phyloP scores from a whole-genome alignment of 148 eudicot species.

The Beta vulgaris region DNA sequence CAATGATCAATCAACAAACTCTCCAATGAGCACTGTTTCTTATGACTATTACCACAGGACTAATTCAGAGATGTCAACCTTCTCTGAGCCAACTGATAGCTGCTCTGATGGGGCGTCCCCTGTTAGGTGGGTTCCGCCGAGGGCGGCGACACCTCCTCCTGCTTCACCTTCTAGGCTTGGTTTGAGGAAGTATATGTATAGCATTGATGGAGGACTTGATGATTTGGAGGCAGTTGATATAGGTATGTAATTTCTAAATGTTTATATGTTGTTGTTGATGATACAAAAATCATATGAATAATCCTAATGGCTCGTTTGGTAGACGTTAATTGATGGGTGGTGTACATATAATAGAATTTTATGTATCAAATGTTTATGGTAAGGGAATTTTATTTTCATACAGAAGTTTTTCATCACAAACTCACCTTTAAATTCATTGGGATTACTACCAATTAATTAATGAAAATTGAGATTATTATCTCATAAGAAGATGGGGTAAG shows the following conservation, averaged over 20 bases:
- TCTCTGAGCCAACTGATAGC: constrained; percentile 57
- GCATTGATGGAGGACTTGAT: constrained; percentile 34
- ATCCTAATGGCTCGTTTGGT: not conserved
- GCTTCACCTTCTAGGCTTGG: constrained; percentile 62
- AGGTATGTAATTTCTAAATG: constrained; percentile 40
- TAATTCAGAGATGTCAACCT: constrained; percentile 58
- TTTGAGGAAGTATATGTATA: constrained; percentile 44
- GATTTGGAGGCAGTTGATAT: constrained; percentile 47
- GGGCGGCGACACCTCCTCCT: constrained; percentile 46
- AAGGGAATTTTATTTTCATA: no score
- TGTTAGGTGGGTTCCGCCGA: constrained; percentile 47
- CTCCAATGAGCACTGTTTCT: constrained; percentile 43
- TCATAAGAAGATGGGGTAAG: no score
- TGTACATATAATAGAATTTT: no score
- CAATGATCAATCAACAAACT: constrained; percentile 45
- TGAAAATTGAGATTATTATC: no score
- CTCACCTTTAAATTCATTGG: no score
- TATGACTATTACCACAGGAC: constrained; percentile 55
- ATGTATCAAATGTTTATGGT: no score
- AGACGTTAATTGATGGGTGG: no score
- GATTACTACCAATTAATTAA: no score
- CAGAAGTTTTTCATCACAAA: no score
- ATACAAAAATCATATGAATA: not conserved
- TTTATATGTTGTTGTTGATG: not conserved
- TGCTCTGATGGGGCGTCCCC: constrained; percentile 59